Evolutionary conservation across 2,329 filamentous ascomycete genomes (phyloP), one percentile per base, ranked within the genome.

Genomic region (Xylaria sp.): DNA sequence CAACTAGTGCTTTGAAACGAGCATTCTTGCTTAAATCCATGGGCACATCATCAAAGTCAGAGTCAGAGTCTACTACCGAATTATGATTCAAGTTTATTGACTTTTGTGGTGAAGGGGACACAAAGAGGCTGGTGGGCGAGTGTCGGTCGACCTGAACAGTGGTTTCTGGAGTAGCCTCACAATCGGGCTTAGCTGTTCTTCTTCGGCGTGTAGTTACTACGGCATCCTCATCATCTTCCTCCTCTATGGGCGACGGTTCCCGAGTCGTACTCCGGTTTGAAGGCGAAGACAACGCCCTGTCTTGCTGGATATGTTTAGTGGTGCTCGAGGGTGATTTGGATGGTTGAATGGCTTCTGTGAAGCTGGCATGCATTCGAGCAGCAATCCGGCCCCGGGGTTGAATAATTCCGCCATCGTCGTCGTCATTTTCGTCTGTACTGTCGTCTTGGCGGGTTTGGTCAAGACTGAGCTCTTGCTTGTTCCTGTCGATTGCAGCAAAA

Each of bases 1-100:
- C 89, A 11, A 96, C 86, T 0, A 97, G 86, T 7, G 90, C 91
- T 69, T 89, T 84, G 75, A 97, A 90, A 4, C 90, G 88, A 48
- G 87, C 83, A 57, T 88, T 86, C 68, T 85, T 82, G 62, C 79
- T 70, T 11, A 78, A 59, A 68, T 80, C 73, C 14, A 80, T 69
- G 5, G 86, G 83, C 0, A 87, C 66, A 6, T 87, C 84, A 36
- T 88, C 63, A 7, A n/a, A n/a, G n/a, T 72, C 85, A 2, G 78
- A 78, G 48, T 80, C 82, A 45, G 79, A 76, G 19, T 72, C 74
- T 2, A 74, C 73, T 48, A 74, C 73, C 47, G 76, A 73, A 47
- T 75, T 65, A 62, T 69, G 63, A 36, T 64, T 71, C 60, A 34
- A 62, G 65, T 67, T 58, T 63, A 19, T 62, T 48, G 78, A 76